Evolutionary conservation across 495 filamentous ascomycete species (phyloP).

Genomic region (Hyaloscypha variabilis): DNA sequence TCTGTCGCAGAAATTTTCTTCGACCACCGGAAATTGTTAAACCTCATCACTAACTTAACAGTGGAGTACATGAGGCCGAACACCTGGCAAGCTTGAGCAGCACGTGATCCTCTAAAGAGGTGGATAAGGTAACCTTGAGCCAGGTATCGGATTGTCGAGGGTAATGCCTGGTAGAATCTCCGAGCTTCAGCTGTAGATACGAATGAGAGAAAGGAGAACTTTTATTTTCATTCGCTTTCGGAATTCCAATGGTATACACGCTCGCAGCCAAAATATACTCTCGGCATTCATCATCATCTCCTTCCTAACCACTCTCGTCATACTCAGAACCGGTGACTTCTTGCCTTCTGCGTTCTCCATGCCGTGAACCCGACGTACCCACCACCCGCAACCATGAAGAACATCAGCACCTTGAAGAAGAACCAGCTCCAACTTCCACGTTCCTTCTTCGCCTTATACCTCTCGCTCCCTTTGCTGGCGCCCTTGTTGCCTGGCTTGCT

Average conservation of each 20-base stretch:
- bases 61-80: too few relatives aligned
- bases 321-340: constrained; percentile 74
- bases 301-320: background rate
- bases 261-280: constrained; percentile 18
- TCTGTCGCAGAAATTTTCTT: too few relatives aligned
- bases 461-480: constrained; percentile 32
- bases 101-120: too few relatives aligned
- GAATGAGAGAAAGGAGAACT: background rate
- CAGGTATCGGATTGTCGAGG: too few relatives aligned
- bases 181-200: background rate
- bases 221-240: constrained; percentile 12
- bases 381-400: constrained; percentile 68
- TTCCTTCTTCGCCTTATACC: constrained; percentile 40
- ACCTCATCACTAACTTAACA: too few relatives aligned
- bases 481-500: constrained; percentile 27
- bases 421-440: constrained; percentile 89
- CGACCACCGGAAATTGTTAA: too few relatives aligned
- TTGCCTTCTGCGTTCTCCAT: constrained; percentile 68
- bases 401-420: constrained; percentile 80
- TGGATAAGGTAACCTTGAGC: too few relatives aligned
- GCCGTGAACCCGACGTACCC: constrained; percentile 84
- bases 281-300: background rate
- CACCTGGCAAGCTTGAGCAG: too few relatives aligned
- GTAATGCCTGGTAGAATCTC: background rate
- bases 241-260: constrained; percentile 23